These are phyloP conservation scores for Pythium folliculosum DNA, from an alignment of 352 stramenopile genomes.

Conservation along the genomic window DNA sequence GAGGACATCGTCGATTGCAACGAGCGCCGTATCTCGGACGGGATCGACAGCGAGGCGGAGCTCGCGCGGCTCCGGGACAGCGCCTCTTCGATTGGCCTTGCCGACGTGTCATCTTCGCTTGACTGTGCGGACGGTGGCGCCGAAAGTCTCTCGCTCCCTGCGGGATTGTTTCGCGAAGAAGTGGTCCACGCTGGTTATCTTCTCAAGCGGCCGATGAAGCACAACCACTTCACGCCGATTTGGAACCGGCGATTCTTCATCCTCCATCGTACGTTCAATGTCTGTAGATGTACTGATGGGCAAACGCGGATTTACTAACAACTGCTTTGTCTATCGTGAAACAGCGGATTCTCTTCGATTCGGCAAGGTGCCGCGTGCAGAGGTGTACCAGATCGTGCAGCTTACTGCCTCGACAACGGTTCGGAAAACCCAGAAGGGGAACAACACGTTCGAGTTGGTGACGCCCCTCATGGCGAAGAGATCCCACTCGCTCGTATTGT, in stretches of 20 bases:
- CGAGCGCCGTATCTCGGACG: not conserved
- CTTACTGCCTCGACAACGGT: conserved; percentile 65
- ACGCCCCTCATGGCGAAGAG: conserved; percentile 69
- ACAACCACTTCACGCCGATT: conserved; percentile 77
- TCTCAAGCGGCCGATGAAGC: conserved; percentile 85
- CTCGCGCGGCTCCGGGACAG: conserved; percentile 18
- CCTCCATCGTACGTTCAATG: conserved; percentile 48
- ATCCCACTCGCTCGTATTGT: conserved; percentile 67
- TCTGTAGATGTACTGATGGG: not conserved
- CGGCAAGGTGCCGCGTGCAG: conserved; percentile 56
- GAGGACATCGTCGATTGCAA: conserved; percentile 29
- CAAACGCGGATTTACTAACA: too few relatives aligned
- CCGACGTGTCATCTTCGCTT: conserved; percentile 3
- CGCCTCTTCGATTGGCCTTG: conserved; percentile 21
- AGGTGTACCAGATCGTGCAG: conserved; percentile 78
- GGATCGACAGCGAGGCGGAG: conserved; percentile 13
- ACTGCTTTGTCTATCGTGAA: too few relatives aligned
- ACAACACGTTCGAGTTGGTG: conserved; percentile 81
- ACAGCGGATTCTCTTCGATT: conserved; percentile 69
- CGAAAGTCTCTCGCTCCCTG: not conserved
- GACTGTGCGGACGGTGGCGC: conserved; percentile 4
- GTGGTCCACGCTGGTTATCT: conserved; percentile 73
- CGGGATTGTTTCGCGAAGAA: conserved; percentile 56
- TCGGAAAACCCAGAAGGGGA: conserved; percentile 69
- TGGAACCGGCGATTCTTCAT: conserved; percentile 80